Conservation (phyloP, 2,329 filamentous ascomycete species). For the Pseudogymnoascus sp. region DNA sequence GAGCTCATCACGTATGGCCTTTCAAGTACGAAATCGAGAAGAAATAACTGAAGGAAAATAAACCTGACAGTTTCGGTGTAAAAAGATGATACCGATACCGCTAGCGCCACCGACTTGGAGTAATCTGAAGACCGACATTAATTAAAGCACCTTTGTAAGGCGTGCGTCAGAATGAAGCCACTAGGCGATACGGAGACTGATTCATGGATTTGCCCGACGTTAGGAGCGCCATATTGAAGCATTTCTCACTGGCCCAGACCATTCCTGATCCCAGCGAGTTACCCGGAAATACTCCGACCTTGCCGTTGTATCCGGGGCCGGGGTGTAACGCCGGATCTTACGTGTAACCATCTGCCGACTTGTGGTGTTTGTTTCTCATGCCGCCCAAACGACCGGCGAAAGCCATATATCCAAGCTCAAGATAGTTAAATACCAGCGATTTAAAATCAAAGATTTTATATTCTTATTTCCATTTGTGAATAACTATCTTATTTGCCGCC, state of each 20-base stretch:
- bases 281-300: neutral
- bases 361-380: neutral
- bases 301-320: conserved; percentile 2
- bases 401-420: no score
- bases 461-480: no score
- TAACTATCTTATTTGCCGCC: no score
- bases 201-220: neutral
- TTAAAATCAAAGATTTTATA: no score
- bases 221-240: neutral
- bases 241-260: neutral
- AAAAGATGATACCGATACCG: neutral
- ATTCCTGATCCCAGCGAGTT: neutral
- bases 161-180: neutral
- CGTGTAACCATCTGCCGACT: neutral
- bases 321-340: neutral
- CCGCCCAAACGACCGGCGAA: neutral
- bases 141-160: neutral
- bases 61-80: neutral
- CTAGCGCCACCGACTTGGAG: neutral
- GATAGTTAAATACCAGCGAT: no score
- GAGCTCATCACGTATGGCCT: neutral
- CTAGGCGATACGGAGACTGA: neutral
- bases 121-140: neutral
- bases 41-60: neutral
- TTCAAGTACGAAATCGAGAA: neutral